phyloP scores from a whole-genome alignment of 352 stramenopile genomes.

The Pythium dissotocum region DNA sequence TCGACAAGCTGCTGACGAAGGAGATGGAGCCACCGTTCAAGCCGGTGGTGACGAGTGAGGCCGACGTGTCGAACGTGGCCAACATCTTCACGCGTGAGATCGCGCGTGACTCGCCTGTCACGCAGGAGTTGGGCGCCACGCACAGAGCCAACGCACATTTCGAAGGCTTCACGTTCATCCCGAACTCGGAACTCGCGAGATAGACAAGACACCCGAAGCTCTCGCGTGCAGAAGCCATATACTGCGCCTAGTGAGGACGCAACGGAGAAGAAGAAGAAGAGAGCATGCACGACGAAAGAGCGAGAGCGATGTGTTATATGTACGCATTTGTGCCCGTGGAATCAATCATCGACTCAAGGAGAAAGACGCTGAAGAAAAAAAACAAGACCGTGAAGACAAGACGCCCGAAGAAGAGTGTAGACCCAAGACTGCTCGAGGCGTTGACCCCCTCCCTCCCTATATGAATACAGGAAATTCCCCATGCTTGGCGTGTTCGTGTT shows the following conservation, averaged over 20 bases:
- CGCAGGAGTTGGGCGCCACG: slow-evolving; percentile 78
- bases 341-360: slow-evolving; percentile 14
- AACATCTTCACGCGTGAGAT: slow-evolving; percentile 87
- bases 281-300: slow-evolving; percentile 5
- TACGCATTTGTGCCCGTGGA: slow-evolving; percentile 23
- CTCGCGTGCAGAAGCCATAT: neutral
- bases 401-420: slow-evolving; percentile 24
- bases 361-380: slow-evolving; percentile 9
- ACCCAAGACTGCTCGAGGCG: slow-evolving; percentile 21
- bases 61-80: slow-evolving; percentile 84
- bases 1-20: slow-evolving; percentile 74
- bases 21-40: slow-evolving; percentile 89
- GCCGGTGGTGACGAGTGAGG: slow-evolving; percentile 80
- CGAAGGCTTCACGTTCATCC: slow-evolving; percentile 94
- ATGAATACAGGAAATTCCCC: slow-evolving; percentile 28
- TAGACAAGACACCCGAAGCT: slow-evolving; percentile 12
- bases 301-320: slow-evolving; percentile 28
- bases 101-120: slow-evolving; percentile 87
- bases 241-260: neutral
- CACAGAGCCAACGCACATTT: slow-evolving; percentile 89
- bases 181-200: slow-evolving; percentile 55
- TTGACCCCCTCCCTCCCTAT: slow-evolving; percentile 24
- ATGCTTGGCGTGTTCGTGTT: slow-evolving; percentile 2
- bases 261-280: slow-evolving; percentile 3
- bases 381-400: slow-evolving; percentile 1